phyloP scores from a whole-genome alignment of 805 yeast genomes.

The Candida dajiaensis region DNA sequence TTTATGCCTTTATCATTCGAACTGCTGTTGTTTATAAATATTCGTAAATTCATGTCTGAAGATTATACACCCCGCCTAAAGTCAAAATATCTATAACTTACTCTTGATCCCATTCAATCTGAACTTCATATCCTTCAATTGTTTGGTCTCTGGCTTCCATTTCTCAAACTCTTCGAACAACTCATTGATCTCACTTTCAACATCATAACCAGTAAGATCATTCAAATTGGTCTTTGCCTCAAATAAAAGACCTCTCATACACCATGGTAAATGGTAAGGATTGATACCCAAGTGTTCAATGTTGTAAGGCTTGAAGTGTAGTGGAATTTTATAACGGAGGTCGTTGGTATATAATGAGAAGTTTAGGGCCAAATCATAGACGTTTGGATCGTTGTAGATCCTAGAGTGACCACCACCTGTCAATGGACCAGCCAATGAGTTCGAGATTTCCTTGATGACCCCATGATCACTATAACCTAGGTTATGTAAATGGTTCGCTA shows the following conservation, averaged over 20 bases:
- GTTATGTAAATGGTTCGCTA: conserved; percentile 71
- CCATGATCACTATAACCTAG: conserved; percentile 81
- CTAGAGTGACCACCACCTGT: conserved; percentile 96
- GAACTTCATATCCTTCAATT: conserved; percentile 77
- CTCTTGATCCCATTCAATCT: conserved; percentile 52
- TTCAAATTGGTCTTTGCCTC: conserved; percentile 48
- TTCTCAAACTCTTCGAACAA: conserved; percentile 67
- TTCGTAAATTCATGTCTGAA: not conserved
- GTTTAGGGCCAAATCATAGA: conserved; percentile 73
- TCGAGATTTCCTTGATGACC: conserved; percentile 77
- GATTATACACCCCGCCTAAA: not conserved
- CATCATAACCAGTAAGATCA: conserved; percentile 24
- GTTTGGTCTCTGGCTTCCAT: conserved; percentile 87
- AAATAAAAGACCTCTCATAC: conserved; percentile 74
- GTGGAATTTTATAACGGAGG: conserved; percentile 35
- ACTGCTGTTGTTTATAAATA: too few species aligned
- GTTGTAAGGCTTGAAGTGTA: conserved; percentile 39
- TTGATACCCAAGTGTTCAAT: conserved; percentile 65
- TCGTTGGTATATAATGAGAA: conserved; percentile 73
- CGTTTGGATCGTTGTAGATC: conserved; percentile 78
- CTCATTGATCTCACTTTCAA: conserved; percentile 50
- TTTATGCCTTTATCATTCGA: too few species aligned
- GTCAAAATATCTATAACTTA: conserved; percentile 11
- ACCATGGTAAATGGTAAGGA: conserved; percentile 90
- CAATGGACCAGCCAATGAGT: conserved; percentile 76